Conservation (phyloP, 2,329 filamentous ascomycete species). For the Pseudodiploospora longispora region DNA sequence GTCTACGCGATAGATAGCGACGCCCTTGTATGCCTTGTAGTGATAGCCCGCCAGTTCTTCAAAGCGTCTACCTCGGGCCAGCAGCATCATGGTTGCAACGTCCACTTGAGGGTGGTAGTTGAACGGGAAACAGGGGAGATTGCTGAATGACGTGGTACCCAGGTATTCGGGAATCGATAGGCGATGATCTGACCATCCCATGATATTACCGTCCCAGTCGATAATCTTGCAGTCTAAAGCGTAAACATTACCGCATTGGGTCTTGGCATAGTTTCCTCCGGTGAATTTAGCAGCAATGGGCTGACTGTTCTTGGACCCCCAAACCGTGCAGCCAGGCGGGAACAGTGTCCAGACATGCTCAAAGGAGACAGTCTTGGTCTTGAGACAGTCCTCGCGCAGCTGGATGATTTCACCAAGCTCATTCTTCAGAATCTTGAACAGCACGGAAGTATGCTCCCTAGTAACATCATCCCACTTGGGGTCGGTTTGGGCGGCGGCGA, state of each 20-base stretch:
- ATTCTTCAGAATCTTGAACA: slow-evolving; percentile 38
- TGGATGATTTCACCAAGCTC: slow-evolving; percentile 45
- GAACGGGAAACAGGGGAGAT: too few species aligned
- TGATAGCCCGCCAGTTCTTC: too few species aligned
- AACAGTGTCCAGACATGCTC: slow-evolving; percentile 48
- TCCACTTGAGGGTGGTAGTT: too few species aligned
- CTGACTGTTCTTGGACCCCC: slow-evolving; percentile 30
- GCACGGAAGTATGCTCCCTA: slow-evolving; percentile 37
- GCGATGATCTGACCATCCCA: too few species aligned
- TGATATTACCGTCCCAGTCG: too few species aligned
- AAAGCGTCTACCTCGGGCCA: too few species aligned
- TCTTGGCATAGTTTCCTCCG: slow-evolving; percentile 28
- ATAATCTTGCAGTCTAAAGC: too few species aligned
- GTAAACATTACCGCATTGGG: slow-evolving; percentile 14
- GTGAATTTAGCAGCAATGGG: slow-evolving; percentile 31
- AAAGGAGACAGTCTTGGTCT: slow-evolving; percentile 45
- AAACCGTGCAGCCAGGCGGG: slow-evolving; percentile 35
- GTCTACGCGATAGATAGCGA: too few species aligned
- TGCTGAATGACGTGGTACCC: too few species aligned
- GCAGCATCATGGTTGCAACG: too few species aligned
- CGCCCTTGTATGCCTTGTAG: too few species aligned
- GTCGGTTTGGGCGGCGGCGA: slow-evolving; percentile 33
- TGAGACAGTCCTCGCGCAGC: slow-evolving; percentile 41
- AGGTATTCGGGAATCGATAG: too few species aligned
- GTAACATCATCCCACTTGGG: slow-evolving; percentile 32